Evolutionary conservation across 495 filamentous ascomycete species (phyloP), one percentile per base, ranked within the genome.

Genomic region (Tuber microsphaerosporum): DNA sequence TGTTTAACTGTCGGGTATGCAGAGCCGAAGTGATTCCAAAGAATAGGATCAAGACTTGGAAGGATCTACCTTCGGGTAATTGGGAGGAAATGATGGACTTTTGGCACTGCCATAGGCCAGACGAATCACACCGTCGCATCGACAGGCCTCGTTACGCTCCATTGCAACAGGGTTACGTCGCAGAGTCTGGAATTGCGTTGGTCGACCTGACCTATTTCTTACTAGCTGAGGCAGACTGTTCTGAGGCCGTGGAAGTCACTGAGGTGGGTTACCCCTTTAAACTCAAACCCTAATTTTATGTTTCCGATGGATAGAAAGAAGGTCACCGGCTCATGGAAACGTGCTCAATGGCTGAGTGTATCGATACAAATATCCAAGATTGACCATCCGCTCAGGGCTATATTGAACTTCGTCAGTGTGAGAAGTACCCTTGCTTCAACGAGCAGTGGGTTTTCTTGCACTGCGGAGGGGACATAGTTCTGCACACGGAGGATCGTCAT

Each of bases 71-170:
- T 1, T 97, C 93, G 79, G 93, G 94, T 75, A 95, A 97, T 80
- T 99, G 95, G 95, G 95, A 94, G 2, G 95, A 99, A 84, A 97
- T 98, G 96, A 99, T 99, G 95, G 95, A 99, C 82, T 97, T 97
- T 79, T 99, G 95, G 95, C 95, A 99, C 84, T 99, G 95, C 82
- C 95, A 99, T 83, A 98, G 97, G 82, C 95, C 93, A 68, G 85
- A 89, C 74, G 85, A 85, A 8, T 77, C 85, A 31, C 79, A 84
- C 74, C 80, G 83, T 22, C 74, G 76, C 42, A 81, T 61, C 45
- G 76, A 80, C n/a, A 71, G 26, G 20, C 39, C 19, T 48, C 74
- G 75, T 17, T 74, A 78, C 69, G 42, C 68, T 10, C 74, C 77
- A 72, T 74, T 86, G 78, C 84, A 83, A 14, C 75, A 84, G 61